Percentiles rank a stretch among this genome's conserved stretches.
Evolutionary conservation across 2,329 filamentous ascomycete genomes (phyloP).

Genomic region (Fusarium ambrosium): DNA sequence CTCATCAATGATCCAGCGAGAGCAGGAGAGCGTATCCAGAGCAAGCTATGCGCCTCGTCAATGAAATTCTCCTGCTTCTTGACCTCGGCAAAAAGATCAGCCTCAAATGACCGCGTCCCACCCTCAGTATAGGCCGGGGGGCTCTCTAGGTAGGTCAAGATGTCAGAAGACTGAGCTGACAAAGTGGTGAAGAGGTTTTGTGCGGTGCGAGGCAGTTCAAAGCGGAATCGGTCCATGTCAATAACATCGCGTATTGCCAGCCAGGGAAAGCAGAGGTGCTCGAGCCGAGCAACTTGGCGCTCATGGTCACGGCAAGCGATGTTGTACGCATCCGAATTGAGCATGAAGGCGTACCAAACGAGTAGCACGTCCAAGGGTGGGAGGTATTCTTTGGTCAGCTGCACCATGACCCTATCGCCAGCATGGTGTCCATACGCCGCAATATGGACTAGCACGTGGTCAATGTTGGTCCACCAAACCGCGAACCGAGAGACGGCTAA

Average conservation of each 20-base stretch:
- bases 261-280: constrained; percentile 36
- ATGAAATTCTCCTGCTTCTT: constrained; percentile 19
- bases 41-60: constrained; percentile 10
- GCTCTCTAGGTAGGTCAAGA: constrained; percentile 25
- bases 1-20: constrained; percentile 13
- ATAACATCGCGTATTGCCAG: constrained; percentile 29
- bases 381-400: constrained; percentile 27
- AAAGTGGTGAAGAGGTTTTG: constrained; percentile 31
- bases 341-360: constrained; percentile 31
- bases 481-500: constrained; percentile 25
- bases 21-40: constrained; percentile 31
- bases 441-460: constrained; percentile 20
- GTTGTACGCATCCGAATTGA: constrained; percentile 9
- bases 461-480: constrained; percentile 32
- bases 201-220: constrained; percentile 8
- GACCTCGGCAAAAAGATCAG: constrained; percentile 19
- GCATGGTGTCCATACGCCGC: constrained; percentile 24
- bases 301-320: constrained; percentile 16
- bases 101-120: not conserved
- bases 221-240: constrained; percentile 28
- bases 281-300: not conserved
- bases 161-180: constrained; percentile 22
- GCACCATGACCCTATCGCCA: constrained; percentile 19
- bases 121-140: constrained; percentile 25
- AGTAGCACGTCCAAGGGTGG: constrained; percentile 29